Evolutionary conservation across 2,329 filamentous ascomycete genomes (phyloP).

Genomic region (Trematosphaeria pertusa): DNA sequence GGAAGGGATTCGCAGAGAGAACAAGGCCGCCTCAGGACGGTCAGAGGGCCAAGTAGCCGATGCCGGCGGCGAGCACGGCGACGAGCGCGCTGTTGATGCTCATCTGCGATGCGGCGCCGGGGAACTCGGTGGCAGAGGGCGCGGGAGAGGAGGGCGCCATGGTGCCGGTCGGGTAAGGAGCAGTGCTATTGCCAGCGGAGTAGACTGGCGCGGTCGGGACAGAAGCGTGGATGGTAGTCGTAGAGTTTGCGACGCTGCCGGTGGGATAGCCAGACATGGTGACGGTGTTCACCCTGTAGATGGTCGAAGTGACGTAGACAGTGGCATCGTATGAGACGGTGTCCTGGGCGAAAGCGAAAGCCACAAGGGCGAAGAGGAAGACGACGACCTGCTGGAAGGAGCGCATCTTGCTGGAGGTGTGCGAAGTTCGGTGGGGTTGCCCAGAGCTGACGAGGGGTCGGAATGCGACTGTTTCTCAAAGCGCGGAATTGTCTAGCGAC

Average conservation of each 20-base stretch:
- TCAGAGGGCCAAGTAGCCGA: constrained; percentile 47
- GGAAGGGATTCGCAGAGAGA: constrained; percentile 9
- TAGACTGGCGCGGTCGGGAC: constrained; percentile 19
- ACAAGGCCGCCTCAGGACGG: constrained; percentile 16
- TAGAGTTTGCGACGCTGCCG: constrained; percentile 38
- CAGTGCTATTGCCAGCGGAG: constrained; percentile 30
- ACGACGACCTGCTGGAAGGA: constrained; percentile 43
- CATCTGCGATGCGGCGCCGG: constrained; percentile 42
- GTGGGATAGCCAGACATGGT: constrained; percentile 40
- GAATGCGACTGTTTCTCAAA: too few relatives aligned
- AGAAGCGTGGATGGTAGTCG: constrained; percentile 37
- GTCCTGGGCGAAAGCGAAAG: constrained; percentile 37
- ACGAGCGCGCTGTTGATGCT: constrained; percentile 38
- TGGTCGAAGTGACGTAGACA: constrained; percentile 46
- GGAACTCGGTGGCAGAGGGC: constrained; percentile 27
- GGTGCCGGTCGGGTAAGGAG: constrained; percentile 16
- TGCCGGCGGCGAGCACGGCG: constrained; percentile 38
- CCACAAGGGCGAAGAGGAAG: constrained; percentile 44
- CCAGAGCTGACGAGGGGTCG: too few relatives aligned
- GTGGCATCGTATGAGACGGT: constrained; percentile 39
- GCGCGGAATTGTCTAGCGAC: too few relatives aligned
- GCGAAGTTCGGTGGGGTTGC: constrained; percentile 3
- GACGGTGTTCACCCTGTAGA: constrained; percentile 49
- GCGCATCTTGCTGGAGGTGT: constrained; percentile 37
- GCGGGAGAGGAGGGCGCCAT: constrained; percentile 6